Evolutionary conservation across 768 basidiomycete species (phyloP).

Genomic region (Kwoniella heveanensis): DNA sequence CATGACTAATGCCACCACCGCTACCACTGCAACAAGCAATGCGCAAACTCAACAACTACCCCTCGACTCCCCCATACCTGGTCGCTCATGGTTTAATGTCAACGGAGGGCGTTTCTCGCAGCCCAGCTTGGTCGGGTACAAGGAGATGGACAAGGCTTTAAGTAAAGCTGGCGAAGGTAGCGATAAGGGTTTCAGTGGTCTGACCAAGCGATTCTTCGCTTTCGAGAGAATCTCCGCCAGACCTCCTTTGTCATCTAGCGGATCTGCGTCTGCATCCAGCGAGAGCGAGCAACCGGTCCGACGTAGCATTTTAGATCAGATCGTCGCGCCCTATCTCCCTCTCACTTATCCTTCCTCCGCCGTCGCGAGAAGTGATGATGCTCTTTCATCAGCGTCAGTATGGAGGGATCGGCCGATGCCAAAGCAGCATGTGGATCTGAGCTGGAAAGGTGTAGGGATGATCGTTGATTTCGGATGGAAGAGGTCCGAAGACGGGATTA

Average conservation of each 20-base stretch:
- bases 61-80: conserved; percentile 17
- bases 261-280: background rate
- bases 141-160: conserved; percentile 21
- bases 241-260: too few species aligned
- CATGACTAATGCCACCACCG: background rate
- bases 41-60: too few species aligned
- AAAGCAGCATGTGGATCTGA: conserved; percentile 22
- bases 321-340: background rate
- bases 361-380: background rate
- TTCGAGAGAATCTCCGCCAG: background rate
- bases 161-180: background rate
- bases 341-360: background rate
- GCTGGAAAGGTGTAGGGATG: conserved; percentile 29
- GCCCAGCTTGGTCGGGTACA: conserved; percentile 32
- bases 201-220: background rate
- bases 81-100: conserved; percentile 33
- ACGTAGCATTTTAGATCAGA: conserved; percentile 1
- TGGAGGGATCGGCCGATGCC: conserved; percentile 18
- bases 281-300: background rate
- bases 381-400: conserved; percentile 7
- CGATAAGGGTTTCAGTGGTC: background rate
- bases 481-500: conserved; percentile 28
- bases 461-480: conserved; percentile 30
- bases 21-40: too few species aligned
- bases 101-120: conserved; percentile 31